Conservation (phyloP, 306 rosid genomes). For the Hippophae gyantsensis region DNA sequence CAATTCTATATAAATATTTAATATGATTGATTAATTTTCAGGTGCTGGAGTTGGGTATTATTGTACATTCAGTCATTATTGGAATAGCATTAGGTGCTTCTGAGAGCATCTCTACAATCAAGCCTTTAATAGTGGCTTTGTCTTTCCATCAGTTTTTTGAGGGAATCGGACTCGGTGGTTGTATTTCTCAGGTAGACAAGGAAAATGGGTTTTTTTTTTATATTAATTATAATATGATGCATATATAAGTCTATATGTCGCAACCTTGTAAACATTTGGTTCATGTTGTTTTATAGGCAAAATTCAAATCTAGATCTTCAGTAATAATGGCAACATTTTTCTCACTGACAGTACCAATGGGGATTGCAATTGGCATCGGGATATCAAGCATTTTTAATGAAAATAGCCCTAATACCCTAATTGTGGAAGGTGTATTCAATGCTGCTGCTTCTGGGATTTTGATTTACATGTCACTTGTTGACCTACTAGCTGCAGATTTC, state of each 20-base stretch:
- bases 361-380: slow-evolving; percentile 45
- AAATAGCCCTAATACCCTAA: slow-evolving; percentile 35
- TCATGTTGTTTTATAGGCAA: slow-evolving; percentile 22
- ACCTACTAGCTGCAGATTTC: slow-evolving; percentile 30
- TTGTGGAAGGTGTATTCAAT: slow-evolving; percentile 40
- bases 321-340: slow-evolving; percentile 39
- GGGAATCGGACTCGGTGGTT: slow-evolving; percentile 87
- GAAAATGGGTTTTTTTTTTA: slow-evolving; percentile 4
- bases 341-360: slow-evolving; percentile 46
- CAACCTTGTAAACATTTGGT: neutral
- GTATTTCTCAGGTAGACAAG: slow-evolving; percentile 49
- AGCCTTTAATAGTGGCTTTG: slow-evolving; percentile 54
- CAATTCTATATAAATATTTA: neutral
- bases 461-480: slow-evolving; percentile 56
- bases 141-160: slow-evolving; percentile 83
- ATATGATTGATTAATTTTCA: neutral
- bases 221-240: neutral
- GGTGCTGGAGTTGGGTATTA: slow-evolving; percentile 82
- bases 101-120: slow-evolving; percentile 47
- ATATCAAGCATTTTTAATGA: slow-evolving; percentile 32
- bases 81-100: slow-evolving; percentile 83
- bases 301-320: slow-evolving; percentile 20
- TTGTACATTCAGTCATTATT: slow-evolving; percentile 68
- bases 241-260: too few species aligned
- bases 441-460: slow-evolving; percentile 56